A percentile compares a stretch with the other conserved stretches of the same genome.
phyloP scores from a whole-genome alignment of 2,329 filamentous ascomycete species.

The Pyricularia grisea region DNA sequence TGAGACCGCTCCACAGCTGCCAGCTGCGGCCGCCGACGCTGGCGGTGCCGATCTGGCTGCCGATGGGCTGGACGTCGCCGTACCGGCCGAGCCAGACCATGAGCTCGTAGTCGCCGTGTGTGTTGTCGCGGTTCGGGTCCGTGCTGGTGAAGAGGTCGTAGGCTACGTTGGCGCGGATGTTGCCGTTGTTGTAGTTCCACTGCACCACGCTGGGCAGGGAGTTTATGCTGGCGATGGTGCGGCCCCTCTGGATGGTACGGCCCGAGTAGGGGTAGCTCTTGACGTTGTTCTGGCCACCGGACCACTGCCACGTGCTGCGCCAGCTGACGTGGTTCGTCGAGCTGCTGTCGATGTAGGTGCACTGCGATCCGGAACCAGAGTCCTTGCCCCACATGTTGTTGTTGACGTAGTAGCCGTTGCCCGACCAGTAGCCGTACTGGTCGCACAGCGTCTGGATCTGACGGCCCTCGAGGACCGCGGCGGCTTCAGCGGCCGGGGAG shows the following conservation, averaged over 20 bases:
- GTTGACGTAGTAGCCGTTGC: conserved; percentile 29
- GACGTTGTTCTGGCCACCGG: conserved; percentile 27
- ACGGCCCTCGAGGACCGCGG: conserved; percentile 1
- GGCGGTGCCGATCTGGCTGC: conserved; percentile 40
- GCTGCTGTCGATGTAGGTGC: conserved; percentile 27
- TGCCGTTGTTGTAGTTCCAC: conserved; percentile 34
- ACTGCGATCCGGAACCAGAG: conserved; percentile 28
- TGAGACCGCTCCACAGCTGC: conserved; percentile 52
- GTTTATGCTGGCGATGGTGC: conserved; percentile 20
- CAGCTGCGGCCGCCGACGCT: conserved; percentile 43
- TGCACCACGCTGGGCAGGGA: conserved; percentile 23
- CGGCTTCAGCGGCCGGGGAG: not conserved
- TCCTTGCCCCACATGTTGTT: conserved; percentile 41
- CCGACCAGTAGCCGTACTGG: conserved; percentile 20
- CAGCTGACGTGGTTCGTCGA: conserved; percentile 25
- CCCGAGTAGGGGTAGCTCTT: conserved; percentile 37
- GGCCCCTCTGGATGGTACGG: conserved; percentile 18
- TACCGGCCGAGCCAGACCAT: conserved; percentile 59
- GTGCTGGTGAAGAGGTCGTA: conserved; percentile 52
- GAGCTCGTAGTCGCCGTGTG: conserved; percentile 46
- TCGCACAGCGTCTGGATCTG: conserved; percentile 13
- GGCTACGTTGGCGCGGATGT: conserved; percentile 42
- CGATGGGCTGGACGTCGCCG: conserved; percentile 44
- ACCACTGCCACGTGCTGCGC: conserved; percentile 34
- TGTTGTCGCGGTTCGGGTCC: conserved; percentile 27